These are phyloP conservation scores for Teratosphaeria destructans DNA, from an alignment of 2,329 filamentous ascomycete genomes.

Conservation along the genomic window DNA sequence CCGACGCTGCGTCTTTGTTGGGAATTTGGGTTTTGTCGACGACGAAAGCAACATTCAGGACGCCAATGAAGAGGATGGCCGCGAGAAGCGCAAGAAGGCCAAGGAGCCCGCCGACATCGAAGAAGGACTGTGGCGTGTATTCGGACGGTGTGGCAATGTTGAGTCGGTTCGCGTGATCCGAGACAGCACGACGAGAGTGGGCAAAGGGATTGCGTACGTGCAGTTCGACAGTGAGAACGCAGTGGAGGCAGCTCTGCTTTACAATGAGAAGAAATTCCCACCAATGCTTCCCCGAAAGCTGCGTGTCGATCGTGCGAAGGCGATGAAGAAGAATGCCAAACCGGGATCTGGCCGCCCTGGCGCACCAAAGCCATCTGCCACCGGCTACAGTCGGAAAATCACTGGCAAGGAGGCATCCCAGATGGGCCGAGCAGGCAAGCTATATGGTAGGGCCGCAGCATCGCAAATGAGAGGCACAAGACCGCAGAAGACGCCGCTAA, in stretches of 20 bases:
- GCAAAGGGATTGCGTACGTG: conserved; percentile 95
- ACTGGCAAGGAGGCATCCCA: conserved; percentile 60
- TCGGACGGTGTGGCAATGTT: conserved; percentile 66
- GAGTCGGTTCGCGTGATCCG: conserved; percentile 90
- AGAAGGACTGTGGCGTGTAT: conserved; percentile 82
- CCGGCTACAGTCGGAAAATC: conserved; percentile 58
- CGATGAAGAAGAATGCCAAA: conserved; percentile 43
- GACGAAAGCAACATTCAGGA: conserved; percentile 63
- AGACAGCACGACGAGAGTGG: conserved; percentile 80
- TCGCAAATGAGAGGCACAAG: conserved; percentile 27
- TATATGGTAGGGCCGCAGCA: conserved; percentile 61
- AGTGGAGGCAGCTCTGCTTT: conserved; percentile 81
- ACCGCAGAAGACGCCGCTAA: conserved; percentile 19
- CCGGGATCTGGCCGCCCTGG: conserved; percentile 21
- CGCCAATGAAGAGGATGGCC: conserved; percentile 51
- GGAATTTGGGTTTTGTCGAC: conserved; percentile 92
- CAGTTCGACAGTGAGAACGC: conserved; percentile 83
- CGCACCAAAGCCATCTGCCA: conserved; percentile 19
- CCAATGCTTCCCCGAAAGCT: conserved; percentile 84
- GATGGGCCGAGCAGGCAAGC: conserved; percentile 61
- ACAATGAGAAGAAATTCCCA: conserved; percentile 85
- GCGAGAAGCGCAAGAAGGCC: conserved; percentile 55
- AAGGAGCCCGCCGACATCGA: conserved; percentile 72
- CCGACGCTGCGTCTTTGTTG: conserved; percentile 87
- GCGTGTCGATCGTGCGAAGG: conserved; percentile 78